Base-by-base conservation (phyloP, 495 filamentous ascomycete species). In the Aspergillus carlsbadensis region DNA sequence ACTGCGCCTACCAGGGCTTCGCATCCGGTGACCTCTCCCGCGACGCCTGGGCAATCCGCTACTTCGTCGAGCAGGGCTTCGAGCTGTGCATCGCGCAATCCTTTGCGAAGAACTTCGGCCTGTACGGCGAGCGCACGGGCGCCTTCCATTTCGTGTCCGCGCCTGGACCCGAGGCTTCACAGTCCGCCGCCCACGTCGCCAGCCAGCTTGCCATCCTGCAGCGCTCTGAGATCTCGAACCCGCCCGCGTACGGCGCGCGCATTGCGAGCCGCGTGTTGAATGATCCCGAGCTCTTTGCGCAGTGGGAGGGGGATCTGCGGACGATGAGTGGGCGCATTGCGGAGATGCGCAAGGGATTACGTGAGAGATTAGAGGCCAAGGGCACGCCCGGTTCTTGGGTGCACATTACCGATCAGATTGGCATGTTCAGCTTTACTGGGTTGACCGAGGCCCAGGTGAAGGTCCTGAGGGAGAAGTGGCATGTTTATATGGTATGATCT, bases 361-460 rank as follows among this genome's bases (percentile, higher is more conserved):
- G 89, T 13, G 70, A 71, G 52, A 90, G 92, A 62, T 78, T 99
- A 2, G 91, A 96, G 72, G 83, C 85, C 60, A 70, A 68, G 37
- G 86, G 82, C 2, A 97, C 94, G 1, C 92, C 93, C 0, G 95
- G 94, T 4, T 85, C 81, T 10, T 98, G 94, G 94, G 87, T 90
- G 54, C 94, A 99, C 72, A 96, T 99, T 68, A 96, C 92, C 8
- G 87, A 94, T 58, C 94, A 99, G 81, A 99, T 99, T 70, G 94
- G 94, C 65, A 99, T 99, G 94, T 99, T 99, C 76, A 92, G 88
- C 67, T 99, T 95, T 70, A 99, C 94, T 2, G 94, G 94, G 0
- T 69, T 99, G 70, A 86, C 68, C 1, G 93, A 97, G 79, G 66
- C 79, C 46, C 94, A 99, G 72, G 94, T 96, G n/a, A 63, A 83